phyloP scores from a whole-genome alignment of 2,329 filamentous ascomycete species.

The Colletotrichum tamarilloi region DNA sequence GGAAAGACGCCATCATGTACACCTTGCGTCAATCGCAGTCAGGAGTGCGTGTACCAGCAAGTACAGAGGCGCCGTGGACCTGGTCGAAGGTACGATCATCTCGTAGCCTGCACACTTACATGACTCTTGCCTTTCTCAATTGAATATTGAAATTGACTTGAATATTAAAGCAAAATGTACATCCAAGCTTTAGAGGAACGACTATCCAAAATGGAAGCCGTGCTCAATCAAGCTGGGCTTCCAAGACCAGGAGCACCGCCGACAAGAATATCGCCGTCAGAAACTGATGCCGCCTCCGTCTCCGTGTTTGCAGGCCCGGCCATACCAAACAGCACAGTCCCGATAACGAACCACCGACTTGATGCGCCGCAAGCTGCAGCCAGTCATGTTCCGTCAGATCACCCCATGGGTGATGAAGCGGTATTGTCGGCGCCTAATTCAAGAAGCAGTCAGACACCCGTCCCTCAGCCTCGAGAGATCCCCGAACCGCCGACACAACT shows the following conservation, averaged over 20 bases:
- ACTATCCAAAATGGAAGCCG: constrained; percentile 34
- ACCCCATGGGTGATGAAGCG: neutral
- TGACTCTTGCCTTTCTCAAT: neutral
- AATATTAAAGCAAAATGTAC: constrained; percentile 28
- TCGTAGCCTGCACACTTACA: neutral
- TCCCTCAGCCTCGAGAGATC: neutral
- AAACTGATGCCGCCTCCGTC: constrained; percentile 24
- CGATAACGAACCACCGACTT: neutral
- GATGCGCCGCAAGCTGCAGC: constrained; percentile 2
- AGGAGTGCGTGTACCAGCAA: constrained; percentile 31
- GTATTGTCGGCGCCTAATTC: neutral
- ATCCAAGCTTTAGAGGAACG: constrained; percentile 31
- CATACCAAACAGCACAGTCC: neutral
- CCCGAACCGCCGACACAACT: neutral
- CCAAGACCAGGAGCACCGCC: constrained; percentile 24
- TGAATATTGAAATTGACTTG: neutral
- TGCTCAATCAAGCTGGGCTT: constrained; percentile 19
- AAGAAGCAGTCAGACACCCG: neutral
- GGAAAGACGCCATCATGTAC: constrained; percentile 27
- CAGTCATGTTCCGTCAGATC: constrained; percentile 13
- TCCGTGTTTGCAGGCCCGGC: constrained; percentile 17
- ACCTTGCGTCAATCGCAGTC: constrained; percentile 14
- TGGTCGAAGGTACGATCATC: constrained; percentile 23
- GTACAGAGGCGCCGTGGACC: constrained; percentile 32
- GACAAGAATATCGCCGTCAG: constrained; percentile 25